Conservation (phyloP, 768 basidiomycete species). For the Tulasnella sp. region DNA sequence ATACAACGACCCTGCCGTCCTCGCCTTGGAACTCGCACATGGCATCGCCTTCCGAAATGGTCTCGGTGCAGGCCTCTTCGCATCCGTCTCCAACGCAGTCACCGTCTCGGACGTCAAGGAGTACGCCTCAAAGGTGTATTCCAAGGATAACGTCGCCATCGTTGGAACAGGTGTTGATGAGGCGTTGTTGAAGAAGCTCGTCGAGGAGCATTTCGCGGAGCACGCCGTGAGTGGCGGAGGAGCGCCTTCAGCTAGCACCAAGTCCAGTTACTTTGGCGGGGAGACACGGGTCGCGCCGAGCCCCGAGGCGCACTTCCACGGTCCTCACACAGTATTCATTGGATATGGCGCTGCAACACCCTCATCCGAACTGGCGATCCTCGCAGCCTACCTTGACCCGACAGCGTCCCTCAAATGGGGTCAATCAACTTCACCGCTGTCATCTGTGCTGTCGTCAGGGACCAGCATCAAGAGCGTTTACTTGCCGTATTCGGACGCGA, state of each 20-base stretch:
- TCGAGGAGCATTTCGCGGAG: conserved; percentile 55
- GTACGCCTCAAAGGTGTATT: conserved; percentile 63
- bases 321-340: conserved; percentile 68
- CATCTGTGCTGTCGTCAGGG: conserved; percentile 44
- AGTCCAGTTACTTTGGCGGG: conserved; percentile 67
- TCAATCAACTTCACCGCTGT: conserved; percentile 55
- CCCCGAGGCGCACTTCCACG: conserved; percentile 36
- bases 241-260: conserved; percentile 21
- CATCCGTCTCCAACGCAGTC: conserved; percentile 53
- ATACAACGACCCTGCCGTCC: conserved; percentile 44
- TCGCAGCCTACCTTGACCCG: conserved; percentile 72
- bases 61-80: conserved; percentile 83
- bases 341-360: conserved; percentile 69
- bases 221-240: conserved; percentile 31
- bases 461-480: conserved; percentile 62
- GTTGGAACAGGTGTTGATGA: conserved; percentile 80
- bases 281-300: conserved; percentile 57
- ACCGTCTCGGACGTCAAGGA: conserved; percentile 58
- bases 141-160: conserved; percentile 70
- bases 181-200: conserved; percentile 53
- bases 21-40: conserved; percentile 82
- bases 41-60: conserved; percentile 86
- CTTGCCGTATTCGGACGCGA: conserved; percentile 85
- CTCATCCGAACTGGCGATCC: conserved; percentile 61
- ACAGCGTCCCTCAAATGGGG: conserved; percentile 81